Evolutionary conservation across 192 early-diverging fungal species (phyloP).

Genomic region (Pecoramyces ruminantium): DNA sequence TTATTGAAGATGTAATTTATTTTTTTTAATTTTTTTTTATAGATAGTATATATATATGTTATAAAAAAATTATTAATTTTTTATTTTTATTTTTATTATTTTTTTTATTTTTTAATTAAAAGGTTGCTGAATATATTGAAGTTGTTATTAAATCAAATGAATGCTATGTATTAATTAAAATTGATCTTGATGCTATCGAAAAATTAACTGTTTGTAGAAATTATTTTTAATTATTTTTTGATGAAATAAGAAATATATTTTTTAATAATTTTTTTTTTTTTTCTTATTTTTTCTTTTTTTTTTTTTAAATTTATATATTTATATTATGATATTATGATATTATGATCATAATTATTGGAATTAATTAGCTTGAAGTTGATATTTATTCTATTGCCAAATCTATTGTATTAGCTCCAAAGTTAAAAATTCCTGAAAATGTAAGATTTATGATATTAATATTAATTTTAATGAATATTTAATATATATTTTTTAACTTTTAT

Average conservation of each 20-base stretch:
- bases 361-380: slow-evolving; percentile 60
- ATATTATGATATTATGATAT: too few species aligned
- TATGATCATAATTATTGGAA: neutral
- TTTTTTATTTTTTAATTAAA: too few species aligned
- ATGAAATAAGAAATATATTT: too few species aligned
- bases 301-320: too few species aligned
- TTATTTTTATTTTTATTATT: too few species aligned
- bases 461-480: too few species aligned
- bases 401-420: slow-evolving; percentile 61
- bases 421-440: slow-evolving; percentile 63
- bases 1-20: slow-evolving; percentile 47
- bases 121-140: slow-evolving; percentile 84
- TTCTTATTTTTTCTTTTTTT: too few species aligned
- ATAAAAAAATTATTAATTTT: too few species aligned
- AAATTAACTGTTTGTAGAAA: slow-evolving; percentile 44
- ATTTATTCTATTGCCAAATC: slow-evolving; percentile 57
- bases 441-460: too few species aligned
- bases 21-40: neutral
- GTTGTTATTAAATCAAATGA: slow-evolving; percentile 64
- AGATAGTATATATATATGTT: too few species aligned
- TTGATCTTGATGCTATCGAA: slow-evolving; percentile 69
- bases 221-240: slow-evolving; percentile 1
- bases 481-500: too few species aligned
- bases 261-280: too few species aligned
- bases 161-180: slow-evolving; percentile 58